Base-by-base conservation (phyloP, 306 rosid genomes). In the Glycine tomentella region DNA sequence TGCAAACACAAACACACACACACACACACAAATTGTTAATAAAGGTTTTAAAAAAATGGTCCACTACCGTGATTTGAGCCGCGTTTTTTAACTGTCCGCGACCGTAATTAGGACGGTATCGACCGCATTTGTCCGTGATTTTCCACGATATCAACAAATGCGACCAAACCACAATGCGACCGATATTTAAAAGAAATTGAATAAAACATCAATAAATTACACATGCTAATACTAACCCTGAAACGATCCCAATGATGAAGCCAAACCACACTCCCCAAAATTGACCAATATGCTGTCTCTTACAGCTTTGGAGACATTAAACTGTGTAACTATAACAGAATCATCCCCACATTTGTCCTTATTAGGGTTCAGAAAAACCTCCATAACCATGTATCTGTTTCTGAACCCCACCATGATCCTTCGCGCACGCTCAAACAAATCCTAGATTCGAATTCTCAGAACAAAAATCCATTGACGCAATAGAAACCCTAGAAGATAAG, bases 231-330 rank as follows among this genome's bases (percentile, higher is more conserved):
- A 45, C 85, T 66, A 50, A 90, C 98, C 92, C 53, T 87, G 96
- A 52, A 88, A 88, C 14, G 98, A 90, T 81, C 92, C 97, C n/a
- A 87, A 69, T 3, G 94, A 82, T 0, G 90, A 88, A 81, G 94
- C 96, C 81, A 93, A 85, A 84, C 98, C 99, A 78, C 98, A 91
- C 88, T 91, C 94, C 55, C 97, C 97, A 73, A 91, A 93, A 83
- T 93, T 93, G 17, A 87, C 81, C 57, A 90, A 90, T 75, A 90
- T 85, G 88, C 90, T 92, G 9, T 92, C 97, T 84, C 79, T 90
- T 59, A 93, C 85, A 33, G 92, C 94, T 67, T 88, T 93, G 0
- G 88, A 79, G 48, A 95, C 83, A 81, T 96, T 91, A 69, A 80
- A 85, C 55, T 84, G 85, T 44, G 97, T 93, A 81, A 95, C 56